These are phyloP conservation scores for Xylariaceae sp. DNA, from an alignment of 2,329 filamentous ascomycete genomes.

Conservation along the genomic window DNA sequence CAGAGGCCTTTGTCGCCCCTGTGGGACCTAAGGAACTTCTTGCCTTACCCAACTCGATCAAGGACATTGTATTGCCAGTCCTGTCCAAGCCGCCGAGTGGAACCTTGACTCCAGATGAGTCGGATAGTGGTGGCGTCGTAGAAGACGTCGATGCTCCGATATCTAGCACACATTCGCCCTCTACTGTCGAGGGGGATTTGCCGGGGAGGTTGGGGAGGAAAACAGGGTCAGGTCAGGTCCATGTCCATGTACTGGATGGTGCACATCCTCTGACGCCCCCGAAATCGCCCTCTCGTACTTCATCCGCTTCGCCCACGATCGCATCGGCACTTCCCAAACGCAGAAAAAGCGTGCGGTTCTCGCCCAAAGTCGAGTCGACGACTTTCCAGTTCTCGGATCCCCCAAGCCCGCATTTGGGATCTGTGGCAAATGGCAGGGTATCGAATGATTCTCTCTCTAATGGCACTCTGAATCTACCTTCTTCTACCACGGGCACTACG, in stretches of 20 bases:
- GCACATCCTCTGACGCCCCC: conserved; percentile 11
- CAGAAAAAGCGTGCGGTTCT: conserved; percentile 68
- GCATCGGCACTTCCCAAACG: conserved; percentile 34
- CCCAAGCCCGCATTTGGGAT: conserved; percentile 43
- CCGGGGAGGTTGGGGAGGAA: neutral
- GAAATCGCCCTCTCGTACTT: neutral
- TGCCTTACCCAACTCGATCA: conserved; percentile 53
- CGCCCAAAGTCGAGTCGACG: conserved; percentile 63
- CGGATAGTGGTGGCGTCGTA: neutral
- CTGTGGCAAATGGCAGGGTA: conserved; percentile 15
- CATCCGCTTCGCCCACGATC: conserved; percentile 11
- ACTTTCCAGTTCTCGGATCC: conserved; percentile 55
- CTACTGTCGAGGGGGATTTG: neutral
- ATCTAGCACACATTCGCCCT: neutral
- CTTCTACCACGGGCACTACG: conserved; percentile 8
- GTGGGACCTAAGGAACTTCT: conserved; percentile 49
- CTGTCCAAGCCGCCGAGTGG: conserved; percentile 18
- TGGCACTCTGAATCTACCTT: conserved; percentile 8
- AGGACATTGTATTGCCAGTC: conserved; percentile 31
- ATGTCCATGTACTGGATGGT: conserved; percentile 7
- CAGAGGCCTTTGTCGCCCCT: conserved; percentile 46
- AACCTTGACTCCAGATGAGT: neutral
- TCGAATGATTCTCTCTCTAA: conserved; percentile 16
- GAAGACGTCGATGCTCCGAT: neutral
- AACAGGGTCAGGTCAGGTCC: neutral